Evolutionary conservation across 805 yeast genomes (phyloP).

Genomic region (Pichia nakasei): DNA sequence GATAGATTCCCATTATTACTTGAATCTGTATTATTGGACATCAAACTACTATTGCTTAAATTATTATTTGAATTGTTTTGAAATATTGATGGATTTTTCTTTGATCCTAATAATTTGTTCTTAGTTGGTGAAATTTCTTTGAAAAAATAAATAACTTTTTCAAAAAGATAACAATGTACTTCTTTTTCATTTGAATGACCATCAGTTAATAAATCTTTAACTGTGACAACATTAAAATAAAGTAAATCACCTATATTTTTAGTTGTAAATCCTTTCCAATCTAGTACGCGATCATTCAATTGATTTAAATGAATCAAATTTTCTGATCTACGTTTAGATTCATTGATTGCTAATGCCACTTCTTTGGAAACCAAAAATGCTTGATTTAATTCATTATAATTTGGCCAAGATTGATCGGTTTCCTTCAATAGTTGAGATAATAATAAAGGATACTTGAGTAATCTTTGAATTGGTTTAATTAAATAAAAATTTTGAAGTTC

Average conservation of each 20-base stretch:
- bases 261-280: slow-evolving; percentile 87
- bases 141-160: slow-evolving; percentile 52
- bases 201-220: slow-evolving; percentile 44
- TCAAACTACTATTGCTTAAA: neutral
- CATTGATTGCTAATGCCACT: slow-evolving; percentile 83
- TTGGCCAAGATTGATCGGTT: slow-evolving; percentile 44
- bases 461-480: slow-evolving; percentile 89
- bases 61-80: neutral
- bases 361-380: slow-evolving; percentile 72
- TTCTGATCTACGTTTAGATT: slow-evolving; percentile 87
- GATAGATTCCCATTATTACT: neutral
- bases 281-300: slow-evolving; percentile 64
- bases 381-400: slow-evolving; percentile 55
- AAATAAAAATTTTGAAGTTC: slow-evolving; percentile 85
- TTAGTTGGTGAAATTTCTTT: slow-evolving; percentile 42
- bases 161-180: slow-evolving; percentile 84
- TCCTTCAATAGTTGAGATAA: slow-evolving; percentile 65
- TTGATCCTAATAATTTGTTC: slow-evolving; percentile 38
- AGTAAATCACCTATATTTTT: slow-evolving; percentile 78
- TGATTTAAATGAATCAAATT: slow-evolving; percentile 64
- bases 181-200: slow-evolving; percentile 68
- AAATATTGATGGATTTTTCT: slow-evolving; percentile 28
- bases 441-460: slow-evolving; percentile 89
- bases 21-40: slow-evolving; percentile 13
- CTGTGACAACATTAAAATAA: slow-evolving; percentile 62